A percentile compares a stretch with the other conserved stretches of the same genome.
Conservation (phyloP, 306 rosid species). For the Coriaria nepalensis region DNA sequence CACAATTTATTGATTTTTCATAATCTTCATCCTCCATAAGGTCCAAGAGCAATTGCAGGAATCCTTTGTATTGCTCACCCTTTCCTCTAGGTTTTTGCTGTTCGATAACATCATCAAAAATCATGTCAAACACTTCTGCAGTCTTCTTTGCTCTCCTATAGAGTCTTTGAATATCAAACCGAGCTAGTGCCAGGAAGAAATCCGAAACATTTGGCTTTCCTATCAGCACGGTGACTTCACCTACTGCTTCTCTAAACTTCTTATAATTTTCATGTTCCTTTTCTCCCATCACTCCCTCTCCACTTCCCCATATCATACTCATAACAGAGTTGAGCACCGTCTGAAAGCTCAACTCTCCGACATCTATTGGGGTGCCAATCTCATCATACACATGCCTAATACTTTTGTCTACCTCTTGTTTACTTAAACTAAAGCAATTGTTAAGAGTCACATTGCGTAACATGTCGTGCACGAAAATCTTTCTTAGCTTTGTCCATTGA, state of each 20-base stretch:
- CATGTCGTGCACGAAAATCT: too few species aligned
- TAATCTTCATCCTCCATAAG: neutral
- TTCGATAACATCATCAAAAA: neutral
- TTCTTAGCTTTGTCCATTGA: too few species aligned
- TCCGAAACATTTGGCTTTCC: slow-evolving; percentile 7
- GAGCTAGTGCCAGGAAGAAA: neutral
- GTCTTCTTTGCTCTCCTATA: neutral
- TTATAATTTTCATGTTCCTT: neutral
- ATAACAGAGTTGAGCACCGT: too few species aligned
- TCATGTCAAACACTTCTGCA: neutral
- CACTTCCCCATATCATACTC: neutral
- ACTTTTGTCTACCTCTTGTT: too few species aligned
- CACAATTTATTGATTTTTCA: neutral
- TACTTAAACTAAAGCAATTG: too few species aligned
- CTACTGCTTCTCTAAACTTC: neutral
- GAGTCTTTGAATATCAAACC: slow-evolving; percentile 11
- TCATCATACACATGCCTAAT: too few species aligned
- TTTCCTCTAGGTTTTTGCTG: neutral
- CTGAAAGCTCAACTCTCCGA: too few species aligned
- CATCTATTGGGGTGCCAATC: too few species aligned
- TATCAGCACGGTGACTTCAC: neutral
- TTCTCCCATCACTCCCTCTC: neutral
- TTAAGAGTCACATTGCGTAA: too few species aligned
- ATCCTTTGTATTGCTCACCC: neutral
- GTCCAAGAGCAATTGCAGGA: slow-evolving; percentile 6